A percentile compares a stretch with the other conserved stretches of the same genome.
phyloP scores from a whole-genome alignment of 257 asterid genomes.

The Primulina eburnea region DNA sequence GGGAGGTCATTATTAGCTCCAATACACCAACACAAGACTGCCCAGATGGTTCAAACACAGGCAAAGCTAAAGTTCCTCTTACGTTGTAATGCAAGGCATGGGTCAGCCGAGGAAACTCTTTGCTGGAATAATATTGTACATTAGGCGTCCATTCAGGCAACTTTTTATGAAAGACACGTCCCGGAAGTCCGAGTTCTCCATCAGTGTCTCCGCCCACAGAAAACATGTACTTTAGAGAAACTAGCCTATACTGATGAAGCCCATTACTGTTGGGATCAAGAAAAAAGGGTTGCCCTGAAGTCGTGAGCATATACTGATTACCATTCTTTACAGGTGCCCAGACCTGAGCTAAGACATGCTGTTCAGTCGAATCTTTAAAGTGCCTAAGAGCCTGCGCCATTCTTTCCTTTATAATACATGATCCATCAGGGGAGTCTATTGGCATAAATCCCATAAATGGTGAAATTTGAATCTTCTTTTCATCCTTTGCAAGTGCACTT shows the following conservation, averaged over 20 bases:
- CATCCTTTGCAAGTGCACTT: conserved; percentile 37
- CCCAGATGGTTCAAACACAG: conserved; percentile 87
- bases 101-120: conserved; percentile 73
- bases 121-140: conserved; percentile 89
- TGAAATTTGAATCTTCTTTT: conserved; percentile 47
- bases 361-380: conserved; percentile 74
- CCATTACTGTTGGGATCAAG: conserved; percentile 79
- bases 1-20: conserved; percentile 94
- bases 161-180: conserved; percentile 73
- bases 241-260: conserved; percentile 85
- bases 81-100: conserved; percentile 82
- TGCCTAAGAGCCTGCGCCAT: conserved; percentile 86
- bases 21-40: conserved; percentile 82
- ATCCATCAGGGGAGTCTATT: conserved; percentile 52
- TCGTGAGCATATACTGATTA: conserved; percentile 72
- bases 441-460: conserved; percentile 49
- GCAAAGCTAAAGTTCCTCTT: conserved; percentile 85
- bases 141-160: conserved; percentile 96
- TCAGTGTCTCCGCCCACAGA: conserved; percentile 70
- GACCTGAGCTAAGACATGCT: conserved; percentile 83
- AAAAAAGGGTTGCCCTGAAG: conserved; percentile 89
- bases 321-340: conserved; percentile 92
- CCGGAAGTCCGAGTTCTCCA: conserved; percentile 77
- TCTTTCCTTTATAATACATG: conserved; percentile 79
- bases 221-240: conserved; percentile 68